Conservation (phyloP, 2,329 filamentous ascomycete genomes). For the Colletotrichum musae region DNA sequence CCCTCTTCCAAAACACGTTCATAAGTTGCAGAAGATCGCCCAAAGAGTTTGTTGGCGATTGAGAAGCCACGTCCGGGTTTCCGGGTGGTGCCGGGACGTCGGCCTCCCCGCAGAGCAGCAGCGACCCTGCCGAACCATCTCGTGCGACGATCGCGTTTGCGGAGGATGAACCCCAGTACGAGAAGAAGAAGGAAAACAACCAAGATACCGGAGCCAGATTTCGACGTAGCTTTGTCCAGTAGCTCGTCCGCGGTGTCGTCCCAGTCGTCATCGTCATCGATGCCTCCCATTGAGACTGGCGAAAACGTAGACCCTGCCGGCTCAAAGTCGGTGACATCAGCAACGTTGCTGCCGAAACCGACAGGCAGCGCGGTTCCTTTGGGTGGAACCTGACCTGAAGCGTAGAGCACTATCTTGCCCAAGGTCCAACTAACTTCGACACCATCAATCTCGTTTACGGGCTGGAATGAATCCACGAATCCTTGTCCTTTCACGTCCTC, state of each 20-base stretch:
- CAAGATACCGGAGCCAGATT: conserved; percentile 80
- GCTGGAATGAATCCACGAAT: conserved; percentile 88
- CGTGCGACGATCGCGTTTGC: conserved; percentile 82
- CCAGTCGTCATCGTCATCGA: conserved; percentile 67
- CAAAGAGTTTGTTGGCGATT: conserved; percentile 76
- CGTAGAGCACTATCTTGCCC: conserved; percentile 96
- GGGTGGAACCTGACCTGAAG: conserved; percentile 87
- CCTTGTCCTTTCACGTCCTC: conserved; percentile 80
- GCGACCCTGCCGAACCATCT: conserved; percentile 70
- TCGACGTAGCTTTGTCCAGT: conserved; percentile 75
- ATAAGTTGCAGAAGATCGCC: conserved; percentile 72
- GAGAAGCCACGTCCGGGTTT: conserved; percentile 64
- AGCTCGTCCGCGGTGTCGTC: conserved; percentile 68
- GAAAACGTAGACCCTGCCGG: conserved; percentile 76
- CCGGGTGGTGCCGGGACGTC: conserved; percentile 61
- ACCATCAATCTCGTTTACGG: conserved; percentile 91
- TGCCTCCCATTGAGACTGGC: conserved; percentile 46
- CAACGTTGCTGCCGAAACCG: conserved; percentile 89
- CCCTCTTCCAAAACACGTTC: conserved; percentile 91
- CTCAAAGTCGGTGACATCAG: conserved; percentile 83
- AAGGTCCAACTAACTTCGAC: conserved; percentile 98
- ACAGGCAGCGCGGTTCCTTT: conserved; percentile 76
- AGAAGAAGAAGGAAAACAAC: conserved; percentile 83
- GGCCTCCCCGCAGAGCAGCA: conserved; percentile 55
- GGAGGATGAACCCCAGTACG: conserved; percentile 79